A percentile compares a stretch with the other conserved stretches of the same genome.
These are phyloP conservation scores for Suillus lakei DNA, from an alignment of 768 basidiomycete genomes.

Conservation along the genomic window DNA sequence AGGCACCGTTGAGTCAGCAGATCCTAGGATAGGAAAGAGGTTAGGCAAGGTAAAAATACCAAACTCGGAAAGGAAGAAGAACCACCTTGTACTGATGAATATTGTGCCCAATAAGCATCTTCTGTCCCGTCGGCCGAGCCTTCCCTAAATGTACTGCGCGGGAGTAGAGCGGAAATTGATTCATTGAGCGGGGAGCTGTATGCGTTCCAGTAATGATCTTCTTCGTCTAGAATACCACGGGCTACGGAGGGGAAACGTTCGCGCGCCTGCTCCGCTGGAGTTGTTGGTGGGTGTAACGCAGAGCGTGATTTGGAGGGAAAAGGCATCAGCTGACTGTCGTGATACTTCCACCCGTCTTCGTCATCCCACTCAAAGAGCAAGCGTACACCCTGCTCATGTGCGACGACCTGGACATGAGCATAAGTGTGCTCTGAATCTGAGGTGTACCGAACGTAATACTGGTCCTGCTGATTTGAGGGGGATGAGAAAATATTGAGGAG, in stretches of 20 bases:
- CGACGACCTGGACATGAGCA: constrained; percentile 60
- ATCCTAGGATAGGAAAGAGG: constrained; percentile 46
- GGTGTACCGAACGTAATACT: constrained; percentile 41
- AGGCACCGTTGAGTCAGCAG: constrained; percentile 73
- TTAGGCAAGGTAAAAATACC: constrained; percentile 13
- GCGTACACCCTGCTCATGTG: constrained; percentile 46
- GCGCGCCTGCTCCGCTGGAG: constrained; percentile 19
- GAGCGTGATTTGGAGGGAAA: constrained; percentile 54
- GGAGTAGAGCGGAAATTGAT: constrained; percentile 17
- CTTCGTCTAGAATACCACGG: constrained; percentile 29
- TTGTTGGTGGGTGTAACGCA: constrained; percentile 30
- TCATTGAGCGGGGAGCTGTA: constrained; percentile 50
- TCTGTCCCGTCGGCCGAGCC: constrained; percentile 32
- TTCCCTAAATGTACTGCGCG: constrained; percentile 21
- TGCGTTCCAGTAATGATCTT: constrained; percentile 72
- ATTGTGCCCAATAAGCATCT: constrained; percentile 81
- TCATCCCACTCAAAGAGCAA: constrained; percentile 74
- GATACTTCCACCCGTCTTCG: constrained; percentile 64
- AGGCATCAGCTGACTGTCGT: constrained; percentile 71
- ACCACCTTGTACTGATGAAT: constrained; percentile 70
- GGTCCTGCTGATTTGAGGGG: constrained; percentile 30
- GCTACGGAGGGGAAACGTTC: constrained; percentile 3
- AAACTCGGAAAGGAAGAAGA: constrained; percentile 4
- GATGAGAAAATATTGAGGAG: constrained; percentile 47
- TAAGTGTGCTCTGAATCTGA: constrained; percentile 56